Base-by-base conservation (phyloP, 2,329 filamentous ascomycete species). In the Diaporthe citriasiana region DNA sequence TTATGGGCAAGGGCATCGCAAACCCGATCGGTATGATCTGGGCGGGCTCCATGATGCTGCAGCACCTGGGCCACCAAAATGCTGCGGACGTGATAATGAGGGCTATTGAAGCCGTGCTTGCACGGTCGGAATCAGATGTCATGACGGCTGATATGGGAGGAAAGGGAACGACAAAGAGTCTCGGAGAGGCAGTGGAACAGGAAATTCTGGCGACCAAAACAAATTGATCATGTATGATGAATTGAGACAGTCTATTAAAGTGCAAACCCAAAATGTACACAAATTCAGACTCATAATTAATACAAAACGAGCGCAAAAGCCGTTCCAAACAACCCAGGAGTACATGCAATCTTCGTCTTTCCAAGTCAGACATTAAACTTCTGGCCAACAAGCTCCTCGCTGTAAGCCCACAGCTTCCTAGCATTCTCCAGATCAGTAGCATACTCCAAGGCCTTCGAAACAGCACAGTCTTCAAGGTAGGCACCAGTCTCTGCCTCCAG, bases 21-120 rank as follows among this genome's bases (percentile, higher is more conserved):
- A 92, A 92, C 78, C 90, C 91, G 0, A 86, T 93, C 0, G 91
- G 88, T 9, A 91, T 91, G 9, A 92, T 93, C 80, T 93, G 92
- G 92, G 92, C 91, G 0, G 91, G 89, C 0, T 90, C 91, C 7
- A 92, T 93, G 84, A 90, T 94, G 89, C 85, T 93, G 17, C 82
- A 87, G 53, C 92, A 91, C 87, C 80, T 93, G n/a, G 91, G 91
- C 0, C 83, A 91, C 73, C 85, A 87, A 45, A 83, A 87, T 4
- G 90, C 90, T 0, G 89, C 90, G 0, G 86, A 89, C 73, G 82
- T 83, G 56, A 82, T 93, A 30, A 87, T 93, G 82, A 84, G 87
- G 65, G 88, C 88, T 30, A 87, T 92, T 17, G 91, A 93, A 80
- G 88, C 88, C 75, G 90, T 92, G n/a, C 78, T 83, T 19, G 79